phyloP scores from a whole-genome alignment of 2,329 filamentous ascomycete species.

The Cryphonectria nitschkei region DNA sequence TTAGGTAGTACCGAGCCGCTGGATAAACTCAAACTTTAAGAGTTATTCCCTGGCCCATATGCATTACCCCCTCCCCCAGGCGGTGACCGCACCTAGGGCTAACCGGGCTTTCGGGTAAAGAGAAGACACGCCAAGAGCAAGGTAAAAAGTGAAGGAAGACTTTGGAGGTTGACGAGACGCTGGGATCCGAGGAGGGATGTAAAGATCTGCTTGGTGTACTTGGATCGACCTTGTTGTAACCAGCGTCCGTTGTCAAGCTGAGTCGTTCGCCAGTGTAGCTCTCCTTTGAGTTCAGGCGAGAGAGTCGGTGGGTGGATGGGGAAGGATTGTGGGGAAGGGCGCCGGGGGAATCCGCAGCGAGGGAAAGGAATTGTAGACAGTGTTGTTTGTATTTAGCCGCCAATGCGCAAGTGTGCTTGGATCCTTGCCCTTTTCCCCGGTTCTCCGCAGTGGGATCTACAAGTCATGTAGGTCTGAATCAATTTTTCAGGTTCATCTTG shows the following conservation, averaged over 20 bases:
- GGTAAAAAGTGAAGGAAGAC: background rate
- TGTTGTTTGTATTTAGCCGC: conserved; percentile 26
- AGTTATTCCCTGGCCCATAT: background rate
- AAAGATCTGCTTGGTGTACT: background rate
- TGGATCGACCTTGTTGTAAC: background rate
- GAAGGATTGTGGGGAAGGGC: conserved; percentile 11
- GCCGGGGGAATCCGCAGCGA: background rate
- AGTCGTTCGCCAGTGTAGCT: background rate
- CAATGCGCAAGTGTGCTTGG: conserved; percentile 6
- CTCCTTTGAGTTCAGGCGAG: conserved; percentile 8
- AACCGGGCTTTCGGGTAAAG: conserved; percentile 23
- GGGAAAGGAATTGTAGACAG: background rate
- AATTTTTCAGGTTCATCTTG: background rate
- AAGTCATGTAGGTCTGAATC: background rate
- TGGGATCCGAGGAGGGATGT: background rate
- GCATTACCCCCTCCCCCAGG: background rate
- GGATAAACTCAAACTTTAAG: conserved; percentile 15
- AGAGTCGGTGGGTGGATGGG: no score
- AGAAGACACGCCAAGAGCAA: background rate
- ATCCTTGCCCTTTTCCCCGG: conserved; percentile 7
- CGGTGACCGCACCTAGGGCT: background rate
- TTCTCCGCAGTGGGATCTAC: conserved; percentile 10
- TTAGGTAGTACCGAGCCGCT: conserved; percentile 23
- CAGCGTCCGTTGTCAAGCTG: background rate
- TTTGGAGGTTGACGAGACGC: background rate